These are phyloP conservation scores for Apiotrichum domesticum DNA, from an alignment of 1,284 basidiomycete species.

Conservation along the genomic window DNA sequence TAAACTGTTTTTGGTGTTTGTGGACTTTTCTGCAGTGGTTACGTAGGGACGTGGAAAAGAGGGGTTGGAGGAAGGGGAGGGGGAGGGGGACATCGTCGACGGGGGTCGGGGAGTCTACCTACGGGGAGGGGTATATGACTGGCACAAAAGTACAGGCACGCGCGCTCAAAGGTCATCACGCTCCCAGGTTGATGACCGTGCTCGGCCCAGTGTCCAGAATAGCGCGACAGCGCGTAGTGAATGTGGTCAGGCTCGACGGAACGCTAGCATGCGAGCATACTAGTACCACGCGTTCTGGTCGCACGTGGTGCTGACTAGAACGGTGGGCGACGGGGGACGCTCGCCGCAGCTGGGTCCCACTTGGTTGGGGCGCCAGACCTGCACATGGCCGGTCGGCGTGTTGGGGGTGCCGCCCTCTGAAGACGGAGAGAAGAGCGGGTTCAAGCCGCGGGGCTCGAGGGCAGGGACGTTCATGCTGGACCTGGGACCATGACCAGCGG, in stretches of 20 bases:
- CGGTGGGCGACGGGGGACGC: background rate
- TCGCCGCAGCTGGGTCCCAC: background rate
- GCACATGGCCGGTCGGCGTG: background rate
- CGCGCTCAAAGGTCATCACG: background rate
- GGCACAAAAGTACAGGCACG: background rate
- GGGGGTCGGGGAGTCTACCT: background rate
- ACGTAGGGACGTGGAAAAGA: background rate
- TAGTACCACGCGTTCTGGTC: conserved; percentile 1
- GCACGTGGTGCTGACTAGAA: background rate
- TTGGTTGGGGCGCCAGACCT: background rate
- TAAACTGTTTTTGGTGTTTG: background rate
- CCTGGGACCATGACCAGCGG: background rate
- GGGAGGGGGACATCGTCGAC: background rate
- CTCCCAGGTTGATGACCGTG: background rate
- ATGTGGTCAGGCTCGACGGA: too few relatives aligned
- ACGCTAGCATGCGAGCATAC: too few relatives aligned
- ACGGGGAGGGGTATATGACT: background rate
- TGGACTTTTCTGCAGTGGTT: background rate
- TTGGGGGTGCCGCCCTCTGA: background rate
- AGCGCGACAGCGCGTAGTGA: too few relatives aligned
- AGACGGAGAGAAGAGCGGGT: background rate
- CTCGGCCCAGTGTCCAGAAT: too few relatives aligned
- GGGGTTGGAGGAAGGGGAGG: background rate
- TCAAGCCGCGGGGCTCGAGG: too few relatives aligned
- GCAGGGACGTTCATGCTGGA: background rate